phyloP scores from a whole-genome alignment of 2,329 filamentous ascomycete species.

The Catunica adiposa region DNA sequence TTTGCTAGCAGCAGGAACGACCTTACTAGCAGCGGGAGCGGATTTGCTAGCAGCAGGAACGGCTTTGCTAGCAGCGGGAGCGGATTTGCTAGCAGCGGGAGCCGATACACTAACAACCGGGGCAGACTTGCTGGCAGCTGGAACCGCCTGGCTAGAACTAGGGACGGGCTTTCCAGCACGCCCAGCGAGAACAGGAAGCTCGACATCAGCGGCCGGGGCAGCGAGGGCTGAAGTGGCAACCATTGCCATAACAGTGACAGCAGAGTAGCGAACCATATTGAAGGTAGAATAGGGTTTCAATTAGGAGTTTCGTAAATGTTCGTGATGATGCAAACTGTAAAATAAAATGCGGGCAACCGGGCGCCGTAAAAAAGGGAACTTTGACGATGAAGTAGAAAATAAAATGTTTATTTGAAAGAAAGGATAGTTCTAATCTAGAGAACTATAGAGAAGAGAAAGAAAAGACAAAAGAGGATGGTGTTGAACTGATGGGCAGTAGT shows the following conservation, averaged over 20 bases:
- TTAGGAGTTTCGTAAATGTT: not conserved
- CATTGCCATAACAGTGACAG: not conserved
- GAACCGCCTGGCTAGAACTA: not conserved
- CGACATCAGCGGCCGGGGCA: not conserved
- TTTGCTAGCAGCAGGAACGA: too few relatives aligned
- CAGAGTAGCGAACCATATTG: constrained; percentile 6
- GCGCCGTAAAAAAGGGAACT: constrained; percentile 1
- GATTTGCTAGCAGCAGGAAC: not conserved
- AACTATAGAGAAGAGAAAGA: not conserved
- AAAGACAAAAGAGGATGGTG: not conserved
- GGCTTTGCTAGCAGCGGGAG: too few relatives aligned
- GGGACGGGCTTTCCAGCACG: not conserved
- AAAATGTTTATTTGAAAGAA: not conserved
- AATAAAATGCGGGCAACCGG: not conserved
- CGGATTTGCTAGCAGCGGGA: too few relatives aligned
- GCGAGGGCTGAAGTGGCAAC: constrained; percentile 1
- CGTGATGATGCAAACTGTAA: not conserved
- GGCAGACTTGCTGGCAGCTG: too few relatives aligned
- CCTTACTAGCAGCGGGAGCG: not conserved
- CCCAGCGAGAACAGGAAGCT: not conserved
- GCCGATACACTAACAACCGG: too few relatives aligned
- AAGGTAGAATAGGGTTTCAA: not conserved
- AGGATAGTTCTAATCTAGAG: not conserved
- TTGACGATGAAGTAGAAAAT: not conserved
- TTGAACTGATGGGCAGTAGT: not conserved